Conservation (phyloP, 257 asterid genomes). For the Solanum rostratum region DNA sequence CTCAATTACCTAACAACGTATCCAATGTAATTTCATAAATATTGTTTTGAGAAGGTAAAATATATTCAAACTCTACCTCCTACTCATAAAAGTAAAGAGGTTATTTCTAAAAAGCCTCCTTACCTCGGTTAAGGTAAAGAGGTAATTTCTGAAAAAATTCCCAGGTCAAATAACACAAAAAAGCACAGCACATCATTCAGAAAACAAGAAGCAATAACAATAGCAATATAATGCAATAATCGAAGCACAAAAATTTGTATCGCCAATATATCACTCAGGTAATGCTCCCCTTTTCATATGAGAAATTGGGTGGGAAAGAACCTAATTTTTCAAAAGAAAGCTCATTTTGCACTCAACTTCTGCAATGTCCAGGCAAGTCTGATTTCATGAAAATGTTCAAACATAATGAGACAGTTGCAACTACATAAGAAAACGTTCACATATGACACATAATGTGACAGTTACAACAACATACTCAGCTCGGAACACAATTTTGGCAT, state of each 20-base stretch:
- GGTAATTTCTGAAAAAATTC: too few relatives aligned
- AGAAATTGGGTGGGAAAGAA: not conserved
- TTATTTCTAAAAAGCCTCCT: too few relatives aligned
- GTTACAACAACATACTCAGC: not conserved
- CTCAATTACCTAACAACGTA: too few relatives aligned
- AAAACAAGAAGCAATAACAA: not conserved
- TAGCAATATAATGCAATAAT: not conserved
- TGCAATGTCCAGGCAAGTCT: not conserved
- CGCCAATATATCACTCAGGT: not conserved
- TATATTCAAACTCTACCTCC: fast-evolving
- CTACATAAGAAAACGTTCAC: too few relatives aligned
- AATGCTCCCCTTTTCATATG: not conserved
- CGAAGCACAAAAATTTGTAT: not conserved
- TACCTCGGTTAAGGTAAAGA: not conserved
- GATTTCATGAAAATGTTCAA: not conserved
- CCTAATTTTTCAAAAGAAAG: not conserved
- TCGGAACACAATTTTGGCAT: not conserved
- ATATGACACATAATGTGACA: not conserved
- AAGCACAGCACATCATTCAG: not conserved
- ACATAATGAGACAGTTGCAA: not conserved
- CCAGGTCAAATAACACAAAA: too few relatives aligned
- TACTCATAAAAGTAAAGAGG: too few relatives aligned
- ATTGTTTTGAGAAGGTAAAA: too few relatives aligned
- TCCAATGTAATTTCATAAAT: too few relatives aligned
- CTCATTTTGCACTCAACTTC: not conserved